Base-by-base conservation (phyloP, 495 filamentous ascomycete species). In the Elaphomyces granulatus region DNA sequence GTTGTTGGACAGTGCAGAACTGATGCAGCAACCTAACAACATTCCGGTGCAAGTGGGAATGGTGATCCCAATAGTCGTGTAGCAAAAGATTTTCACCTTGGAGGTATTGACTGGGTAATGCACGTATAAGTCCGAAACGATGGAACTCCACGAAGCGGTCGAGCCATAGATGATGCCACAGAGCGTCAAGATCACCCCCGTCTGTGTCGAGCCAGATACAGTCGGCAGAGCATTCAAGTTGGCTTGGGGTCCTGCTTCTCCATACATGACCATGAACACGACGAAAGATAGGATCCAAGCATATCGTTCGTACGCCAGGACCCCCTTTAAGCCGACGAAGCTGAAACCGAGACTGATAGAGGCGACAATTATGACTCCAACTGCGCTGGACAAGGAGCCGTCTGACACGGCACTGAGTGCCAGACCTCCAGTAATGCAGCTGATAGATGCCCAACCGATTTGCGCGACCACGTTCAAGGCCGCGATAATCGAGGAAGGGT, bases 51-150 rank as follows among this genome's bases (percentile, higher is more conserved):
- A 66, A 0, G 74, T 77, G 0, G 78, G 69, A 20, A 75, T 64
- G 3, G 55, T 57, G 41, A 65, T 66, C 28, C 56, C 55, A 10
- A 61, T 45, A 0, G 52, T 56, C 1, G 56, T 61, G 40, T 53
- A 59, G 50, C 68, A 41, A 62, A 77, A 80, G 15, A 78, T 59
- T 44, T 69, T 74, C 34, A 59, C 47, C 36, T 63, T 61, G 15
- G 61, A 56, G 4, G 67, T 71, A 16, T 64, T 53, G 36, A 60
- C 63, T 0, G 74, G 75, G 45, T 77, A 78, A 30, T 77, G 65
- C 6, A 74, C 71, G 47, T 78, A 78, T 47, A 71, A 80, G 46
- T 80, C 77, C 0, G 66, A 65, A 0, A 68, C 72, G 32, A 77
- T 72, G 3, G 75, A 72, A 17, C 63, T 65, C 72, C 77, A 74